Base-by-base conservation (phyloP, 495 filamentous ascomycete species). In the Penicillium odoratum region DNA sequence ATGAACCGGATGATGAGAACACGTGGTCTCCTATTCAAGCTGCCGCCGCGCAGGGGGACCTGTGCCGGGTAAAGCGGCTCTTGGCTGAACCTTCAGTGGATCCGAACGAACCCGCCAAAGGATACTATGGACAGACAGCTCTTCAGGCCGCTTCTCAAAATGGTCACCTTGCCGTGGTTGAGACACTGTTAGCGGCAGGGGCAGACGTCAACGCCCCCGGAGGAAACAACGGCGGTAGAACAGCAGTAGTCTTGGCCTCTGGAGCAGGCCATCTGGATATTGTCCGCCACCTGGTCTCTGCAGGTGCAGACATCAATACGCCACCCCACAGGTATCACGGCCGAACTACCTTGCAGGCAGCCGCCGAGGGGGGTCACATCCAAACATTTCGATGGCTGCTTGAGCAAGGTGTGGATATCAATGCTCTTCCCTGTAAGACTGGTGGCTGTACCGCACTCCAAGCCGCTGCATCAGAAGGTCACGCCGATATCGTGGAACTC, bases 321-420 rank as follows among this genome's bases (percentile, higher is more conserved):
- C 55, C 45, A 33, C 21, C 62, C 5, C 10, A 50, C n/a, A 29
- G 46, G 4, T 50, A 51, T n/a, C 8, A 11, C 3, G 58, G 58
- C 5, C 51, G 51, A 46, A 69, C 66, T 11, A 58, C 71, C 1
- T 48, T 76, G 2, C 73, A 76, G 36, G 58, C 54, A 2, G 71
- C 71, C 8, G 63, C 65, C 8, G 62, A 66, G 55, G 45, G 48
- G 1, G 61, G 65, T 15, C 54, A 64, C 21, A 31, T 57, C 15
- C 42, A 64, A 2, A 42, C 75, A 2, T 65, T 69, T 3, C 51
- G 62, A 29, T 60, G 65, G 51, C 65, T 78, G 2, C 53, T 77
- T 25, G 58, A 61, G 38, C 60, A 51, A 31, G 65, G 62, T 10
- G 73, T 73, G 28, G 59, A 74, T 42, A 31, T 66, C 5, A 70